A percentile compares a stretch with the other conserved stretches of the same genome.
Evolutionary conservation across 192 early-diverging fungal species (phyloP).

Genomic region (Phycomyces blakesleeanus): DNA sequence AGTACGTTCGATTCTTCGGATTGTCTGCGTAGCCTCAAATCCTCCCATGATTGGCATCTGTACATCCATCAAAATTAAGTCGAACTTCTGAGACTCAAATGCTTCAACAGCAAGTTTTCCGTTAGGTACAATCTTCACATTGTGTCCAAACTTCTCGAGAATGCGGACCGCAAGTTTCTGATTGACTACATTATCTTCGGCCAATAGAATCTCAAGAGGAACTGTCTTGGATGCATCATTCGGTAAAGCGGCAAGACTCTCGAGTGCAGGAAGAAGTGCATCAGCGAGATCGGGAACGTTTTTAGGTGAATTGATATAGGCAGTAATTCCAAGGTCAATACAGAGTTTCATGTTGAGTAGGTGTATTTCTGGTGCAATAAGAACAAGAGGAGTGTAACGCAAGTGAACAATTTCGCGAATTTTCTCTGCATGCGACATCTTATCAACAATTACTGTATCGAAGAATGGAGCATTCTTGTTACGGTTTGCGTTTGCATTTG

Average conservation of each 20-base stretch:
- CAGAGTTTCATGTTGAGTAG: slow-evolving; percentile 61
- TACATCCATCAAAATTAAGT: slow-evolving; percentile 80
- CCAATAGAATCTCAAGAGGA: slow-evolving; percentile 69
- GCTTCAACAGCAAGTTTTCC: slow-evolving; percentile 75
- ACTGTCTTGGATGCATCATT: slow-evolving; percentile 56
- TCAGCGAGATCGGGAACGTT: slow-evolving; percentile 58
- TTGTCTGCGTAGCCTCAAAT: slow-evolving; percentile 77
- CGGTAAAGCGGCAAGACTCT: slow-evolving; percentile 56
- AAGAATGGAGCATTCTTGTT: slow-evolving; percentile 44
- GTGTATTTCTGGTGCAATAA: slow-evolving; percentile 50
- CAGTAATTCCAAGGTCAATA: slow-evolving; percentile 62
- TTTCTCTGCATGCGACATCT: slow-evolving; percentile 49
- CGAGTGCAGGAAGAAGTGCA: slow-evolving; percentile 66
- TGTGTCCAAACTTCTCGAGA: slow-evolving; percentile 71
- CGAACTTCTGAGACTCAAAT: slow-evolving; percentile 51
- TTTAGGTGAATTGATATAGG: slow-evolving; percentile 62
- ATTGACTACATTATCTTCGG: slow-evolving; percentile 84
- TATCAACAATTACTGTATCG: slow-evolving; percentile 65
- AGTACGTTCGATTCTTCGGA: slow-evolving; percentile 64
- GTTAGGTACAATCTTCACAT: slow-evolving; percentile 72
- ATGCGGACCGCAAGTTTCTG: slow-evolving; percentile 74
- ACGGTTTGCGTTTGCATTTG: slow-evolving; percentile 28
- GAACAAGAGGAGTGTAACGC: slow-evolving; percentile 72
- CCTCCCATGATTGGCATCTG: slow-evolving; percentile 91
- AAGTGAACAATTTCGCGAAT: slow-evolving; percentile 51